phyloP scores from a whole-genome alignment of 805 yeast species.

The Zygoascus tannicola region DNA sequence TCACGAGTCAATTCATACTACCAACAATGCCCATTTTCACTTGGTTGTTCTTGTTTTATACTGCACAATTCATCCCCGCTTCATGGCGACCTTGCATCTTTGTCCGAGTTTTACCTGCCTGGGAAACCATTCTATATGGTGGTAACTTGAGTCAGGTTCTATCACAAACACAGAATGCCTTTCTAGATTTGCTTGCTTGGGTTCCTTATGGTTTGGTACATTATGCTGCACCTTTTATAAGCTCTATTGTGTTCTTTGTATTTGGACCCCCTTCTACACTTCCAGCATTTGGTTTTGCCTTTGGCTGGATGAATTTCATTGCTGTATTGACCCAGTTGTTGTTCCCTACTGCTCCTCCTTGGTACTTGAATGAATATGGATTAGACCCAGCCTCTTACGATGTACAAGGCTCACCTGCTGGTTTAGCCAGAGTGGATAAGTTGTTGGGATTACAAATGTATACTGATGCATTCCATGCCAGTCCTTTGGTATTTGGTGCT shows the following conservation, averaged over 20 bases:
- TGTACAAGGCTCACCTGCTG: slow-evolving; percentile 94
- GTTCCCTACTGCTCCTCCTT: slow-evolving; percentile 95
- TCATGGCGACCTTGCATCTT: slow-evolving; percentile 77
- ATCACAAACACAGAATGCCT: slow-evolving; percentile 57
- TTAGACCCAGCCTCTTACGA: slow-evolving; percentile 82
- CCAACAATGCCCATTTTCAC: slow-evolving; percentile 75
- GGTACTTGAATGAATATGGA: slow-evolving; percentile 85
- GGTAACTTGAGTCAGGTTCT: slow-evolving; percentile 78
- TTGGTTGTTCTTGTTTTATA: slow-evolving; percentile 78
- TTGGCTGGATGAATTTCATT: slow-evolving; percentile 84
- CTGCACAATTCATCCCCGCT: slow-evolving; percentile 64
- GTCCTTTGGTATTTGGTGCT: slow-evolving; percentile 94
- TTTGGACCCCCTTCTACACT: slow-evolving; percentile 89
- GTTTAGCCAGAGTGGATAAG: slow-evolving; percentile 76
- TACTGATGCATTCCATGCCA: slow-evolving; percentile 68
- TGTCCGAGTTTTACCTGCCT: slow-evolving; percentile 80
- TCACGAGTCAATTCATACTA: slow-evolving; percentile 74
- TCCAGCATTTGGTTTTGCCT: slow-evolving; percentile 80
- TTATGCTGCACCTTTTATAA: slow-evolving; percentile 82
- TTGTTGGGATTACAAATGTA: slow-evolving; percentile 74
- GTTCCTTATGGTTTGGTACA: slow-evolving; percentile 89
- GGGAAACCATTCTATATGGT: slow-evolving; percentile 87
- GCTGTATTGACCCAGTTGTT: slow-evolving; percentile 78
- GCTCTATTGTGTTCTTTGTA: slow-evolving; percentile 64
- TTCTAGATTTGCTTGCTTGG: slow-evolving; percentile 85